Evolutionary conservation across 495 filamentous ascomycete species (phyloP), one percentile per base, ranked within the genome.

Genomic region (Aspergillus sparsus): DNA sequence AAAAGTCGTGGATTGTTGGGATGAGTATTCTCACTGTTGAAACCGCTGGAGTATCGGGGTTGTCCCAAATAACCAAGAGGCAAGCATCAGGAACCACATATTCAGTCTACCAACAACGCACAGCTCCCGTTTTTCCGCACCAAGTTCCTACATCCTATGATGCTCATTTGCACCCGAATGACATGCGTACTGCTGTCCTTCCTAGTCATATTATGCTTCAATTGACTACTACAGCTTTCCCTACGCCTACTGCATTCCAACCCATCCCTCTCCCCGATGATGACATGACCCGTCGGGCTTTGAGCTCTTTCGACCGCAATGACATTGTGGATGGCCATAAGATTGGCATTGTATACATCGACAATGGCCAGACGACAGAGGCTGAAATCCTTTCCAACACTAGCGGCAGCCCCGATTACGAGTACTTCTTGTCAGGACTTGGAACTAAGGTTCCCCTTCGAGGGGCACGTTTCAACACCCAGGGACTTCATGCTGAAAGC

Each of bases 301-400:
- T 98, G 36, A 84, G 77, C 44, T 75, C 81, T 36, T 95, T 99
- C 72, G 95, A 98, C 71, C 86, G 87, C 32, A 97, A 84, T 58
- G 87, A 93, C 52, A 91, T 93, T 31, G 89, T 99, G 5, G 95
- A 99, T 73, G 89, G 92, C 10, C 92, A 99, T 73, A 96, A 96
- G 68, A 89, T 96, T 49, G 95, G 94, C 16, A 87, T 99, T 18
- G 86, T 99, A 53, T 99, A 97, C 69, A 85, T 96, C 60, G 91
- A 86, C 36, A 85, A 91, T 55, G 87, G 88, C 18, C 95, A 98
- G 68, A 89, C 82, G 9, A 73, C 83, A 4, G 95, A 97, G 69
- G 75, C 74, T 3, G 90, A 93, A 58, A 96, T 98, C 36, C 80
- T 99, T 1, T 82, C 87, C 34, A 98, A 99, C 67, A 85, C 86